Conservation (phyloP, 176 grass and related monocot genomes). For the Cocos nucifera region DNA sequence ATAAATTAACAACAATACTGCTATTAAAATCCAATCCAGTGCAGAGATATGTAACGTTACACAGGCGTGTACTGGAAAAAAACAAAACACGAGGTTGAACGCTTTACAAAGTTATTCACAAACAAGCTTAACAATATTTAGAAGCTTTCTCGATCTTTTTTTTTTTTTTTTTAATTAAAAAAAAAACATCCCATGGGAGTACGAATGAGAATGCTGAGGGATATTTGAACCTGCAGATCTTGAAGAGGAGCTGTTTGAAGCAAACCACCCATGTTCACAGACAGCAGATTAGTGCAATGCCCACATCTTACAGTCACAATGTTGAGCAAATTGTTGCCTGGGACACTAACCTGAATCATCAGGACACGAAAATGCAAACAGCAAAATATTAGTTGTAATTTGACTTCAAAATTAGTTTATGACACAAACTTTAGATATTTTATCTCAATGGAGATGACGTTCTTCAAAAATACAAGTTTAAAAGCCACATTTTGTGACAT, state of each 20-base stretch:
- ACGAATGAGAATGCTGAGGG: not conserved
- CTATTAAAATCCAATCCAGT: too few relatives aligned
- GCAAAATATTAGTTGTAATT: not conserved
- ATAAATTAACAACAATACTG: too few relatives aligned
- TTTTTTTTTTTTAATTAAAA: not conserved
- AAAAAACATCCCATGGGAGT: not conserved
- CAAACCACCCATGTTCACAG: conserved; percentile 60
- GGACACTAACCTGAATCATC: conserved; percentile 73
- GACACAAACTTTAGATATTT: too few relatives aligned
- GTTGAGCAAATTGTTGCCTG: conserved; percentile 59
- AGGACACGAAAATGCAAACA: not conserved
- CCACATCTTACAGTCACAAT: conserved; percentile 87
- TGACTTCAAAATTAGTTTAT: too few relatives aligned
- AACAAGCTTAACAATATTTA: too few relatives aligned
- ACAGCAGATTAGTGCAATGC: conserved; percentile 80
- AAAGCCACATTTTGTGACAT: too few relatives aligned
- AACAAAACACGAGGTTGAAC: too few relatives aligned
- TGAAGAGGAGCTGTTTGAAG: conserved; percentile 44
- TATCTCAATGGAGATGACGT: too few relatives aligned
- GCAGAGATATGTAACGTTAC: too few relatives aligned
- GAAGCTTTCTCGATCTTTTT: not conserved
- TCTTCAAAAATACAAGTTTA: too few relatives aligned
- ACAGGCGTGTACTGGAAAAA: too few relatives aligned
- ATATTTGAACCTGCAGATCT: conserved; percentile 53
- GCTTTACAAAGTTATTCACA: too few relatives aligned